Evolutionary conservation across 768 basidiomycete genomes (phyloP).

Genomic region (Rhizopogon vulgaris): DNA sequence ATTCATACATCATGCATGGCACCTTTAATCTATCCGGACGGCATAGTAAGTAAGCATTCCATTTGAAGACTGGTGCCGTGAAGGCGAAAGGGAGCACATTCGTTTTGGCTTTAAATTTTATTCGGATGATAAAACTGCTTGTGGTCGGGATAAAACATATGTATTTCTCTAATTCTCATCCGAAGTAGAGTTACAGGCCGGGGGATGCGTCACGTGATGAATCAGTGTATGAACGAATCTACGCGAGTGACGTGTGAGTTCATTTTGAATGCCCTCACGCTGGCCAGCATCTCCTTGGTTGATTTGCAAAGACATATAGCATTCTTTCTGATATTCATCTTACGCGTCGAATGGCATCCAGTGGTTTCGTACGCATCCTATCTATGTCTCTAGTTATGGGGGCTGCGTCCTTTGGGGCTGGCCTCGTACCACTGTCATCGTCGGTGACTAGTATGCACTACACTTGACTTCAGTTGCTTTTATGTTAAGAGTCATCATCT

Average conservation of each 20-base stretch:
- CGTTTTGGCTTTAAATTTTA: constrained; percentile 49
- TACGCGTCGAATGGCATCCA: constrained; percentile 14
- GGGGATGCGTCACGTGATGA: too few species aligned
- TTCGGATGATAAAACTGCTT: constrained; percentile 49
- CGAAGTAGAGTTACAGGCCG: too few species aligned
- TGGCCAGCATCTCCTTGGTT: constrained; percentile 25
- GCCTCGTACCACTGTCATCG: constrained; percentile 72
- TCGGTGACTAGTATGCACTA: constrained; percentile 52
- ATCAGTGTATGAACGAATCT: too few species aligned
- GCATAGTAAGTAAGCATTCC: constrained; percentile 17
- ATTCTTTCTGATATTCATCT: background rate
- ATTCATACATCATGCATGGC: constrained; percentile 16
- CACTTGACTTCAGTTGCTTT: background rate
- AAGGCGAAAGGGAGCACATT: constrained; percentile 41
- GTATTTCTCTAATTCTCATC: too few species aligned
- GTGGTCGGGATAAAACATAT: constrained; percentile 46
- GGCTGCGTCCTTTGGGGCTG: constrained; percentile 57
- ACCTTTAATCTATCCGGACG: background rate
- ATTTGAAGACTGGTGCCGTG: constrained; percentile 48
- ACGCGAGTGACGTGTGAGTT: background rate
- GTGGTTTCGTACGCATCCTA: constrained; percentile 16
- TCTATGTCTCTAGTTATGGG: constrained; percentile 58
- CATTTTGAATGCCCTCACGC: background rate
- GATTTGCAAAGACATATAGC: background rate
- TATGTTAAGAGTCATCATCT: constrained; percentile 29